Evolutionary conservation across 2,329 filamentous ascomycete species (phyloP).

Genomic region (Aspergillus felis): DNA sequence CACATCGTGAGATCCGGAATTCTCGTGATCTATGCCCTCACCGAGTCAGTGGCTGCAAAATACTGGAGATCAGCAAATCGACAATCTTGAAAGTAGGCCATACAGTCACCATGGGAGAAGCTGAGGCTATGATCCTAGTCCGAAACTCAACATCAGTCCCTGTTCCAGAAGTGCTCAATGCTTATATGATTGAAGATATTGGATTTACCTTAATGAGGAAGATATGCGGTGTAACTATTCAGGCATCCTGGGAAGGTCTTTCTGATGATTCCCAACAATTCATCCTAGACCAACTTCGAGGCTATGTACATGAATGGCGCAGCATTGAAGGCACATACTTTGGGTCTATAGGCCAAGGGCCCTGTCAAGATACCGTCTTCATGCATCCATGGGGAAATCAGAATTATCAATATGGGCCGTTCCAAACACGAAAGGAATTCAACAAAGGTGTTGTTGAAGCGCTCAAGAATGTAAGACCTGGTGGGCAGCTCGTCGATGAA

Average conservation of each 20-base stretch:
- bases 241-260: constrained; percentile 7
- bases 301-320: constrained; percentile 7
- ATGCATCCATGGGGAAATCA: constrained; percentile 14
- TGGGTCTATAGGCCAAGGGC: constrained; percentile 12
- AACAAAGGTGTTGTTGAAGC: constrained; percentile 17
- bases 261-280: constrained; percentile 2
- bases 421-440: constrained; percentile 11
- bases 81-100: background rate
- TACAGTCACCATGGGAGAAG: background rate
- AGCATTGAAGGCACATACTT: constrained; percentile 7
- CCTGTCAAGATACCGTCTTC: constrained; percentile 13
- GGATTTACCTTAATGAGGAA: constrained; percentile 16
- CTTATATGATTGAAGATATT: constrained; percentile 13
- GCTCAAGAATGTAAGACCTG: constrained; percentile 14
- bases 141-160: constrained; percentile 1
- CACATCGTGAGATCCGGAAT: background rate
- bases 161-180: constrained; percentile 10
- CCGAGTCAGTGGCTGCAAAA: background rate
- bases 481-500: constrained; percentile 1
- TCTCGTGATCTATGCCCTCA: background rate
- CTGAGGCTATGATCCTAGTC: background rate
- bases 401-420: constrained; percentile 14
- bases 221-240: constrained; percentile 5
- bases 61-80: background rate
- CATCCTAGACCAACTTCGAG: constrained; percentile 6